phyloP scores from a whole-genome alignment of 2,329 filamentous ascomycete genomes.

The Xylariaceae sp. region DNA sequence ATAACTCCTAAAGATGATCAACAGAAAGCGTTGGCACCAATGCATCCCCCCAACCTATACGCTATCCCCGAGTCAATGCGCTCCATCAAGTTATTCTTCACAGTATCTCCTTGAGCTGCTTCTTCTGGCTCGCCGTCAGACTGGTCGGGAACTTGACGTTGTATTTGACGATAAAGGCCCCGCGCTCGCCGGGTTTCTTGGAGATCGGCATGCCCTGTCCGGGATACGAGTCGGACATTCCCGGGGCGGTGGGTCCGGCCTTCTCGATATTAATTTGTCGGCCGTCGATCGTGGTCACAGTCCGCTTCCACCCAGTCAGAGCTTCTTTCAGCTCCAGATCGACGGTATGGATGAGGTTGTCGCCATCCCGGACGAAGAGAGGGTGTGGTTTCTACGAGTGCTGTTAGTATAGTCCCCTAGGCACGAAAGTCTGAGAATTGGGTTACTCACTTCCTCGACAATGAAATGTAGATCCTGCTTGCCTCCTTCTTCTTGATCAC shows the following conservation, averaged over 20 bases:
- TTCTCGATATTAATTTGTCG: conserved; percentile 76
- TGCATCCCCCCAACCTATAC: too few species aligned
- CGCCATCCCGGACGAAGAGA: conserved; percentile 76
- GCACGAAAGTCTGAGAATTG: neutral
- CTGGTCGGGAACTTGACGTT: conserved; percentile 86
- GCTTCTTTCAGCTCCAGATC: conserved; percentile 88
- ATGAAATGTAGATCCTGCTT: conserved; percentile 95
- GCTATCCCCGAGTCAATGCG: too few species aligned
- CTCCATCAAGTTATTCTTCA: too few species aligned
- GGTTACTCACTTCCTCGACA: conserved; percentile 70
- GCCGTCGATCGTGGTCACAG: conserved; percentile 88
- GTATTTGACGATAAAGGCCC: conserved; percentile 82
- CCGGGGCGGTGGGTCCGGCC: conserved; percentile 76
- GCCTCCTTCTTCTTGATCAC: conserved; percentile 92
- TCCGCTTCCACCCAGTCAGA: conserved; percentile 85
- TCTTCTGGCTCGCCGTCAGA: conserved; percentile 72
- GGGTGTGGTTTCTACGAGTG: conserved; percentile 70
- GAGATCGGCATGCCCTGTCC: conserved; percentile 89
- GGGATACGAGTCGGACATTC: conserved; percentile 73
- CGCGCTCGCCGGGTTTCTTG: conserved; percentile 77
- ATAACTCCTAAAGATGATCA: too few species aligned
- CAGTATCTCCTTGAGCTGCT: conserved; percentile 71
- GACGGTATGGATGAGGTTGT: conserved; percentile 73
- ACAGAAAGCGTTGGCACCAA: too few species aligned
- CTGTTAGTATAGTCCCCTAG: conserved; percentile 29